These are phyloP conservation scores for Triticum dicoccoides DNA, from an alignment of 176 grass and related monocot genomes.

Conservation along the genomic window DNA sequence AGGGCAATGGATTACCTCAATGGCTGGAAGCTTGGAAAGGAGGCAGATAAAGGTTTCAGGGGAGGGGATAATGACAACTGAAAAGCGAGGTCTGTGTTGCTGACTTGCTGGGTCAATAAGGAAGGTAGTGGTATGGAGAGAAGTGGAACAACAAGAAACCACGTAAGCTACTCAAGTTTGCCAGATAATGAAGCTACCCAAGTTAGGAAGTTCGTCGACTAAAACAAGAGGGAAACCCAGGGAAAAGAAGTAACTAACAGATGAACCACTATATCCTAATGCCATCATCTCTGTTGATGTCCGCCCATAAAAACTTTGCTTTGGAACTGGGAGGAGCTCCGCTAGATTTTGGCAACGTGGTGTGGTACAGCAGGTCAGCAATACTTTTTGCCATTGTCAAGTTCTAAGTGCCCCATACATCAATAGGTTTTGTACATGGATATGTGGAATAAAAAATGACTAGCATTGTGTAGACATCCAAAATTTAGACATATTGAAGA, in stretches of 20 bases:
- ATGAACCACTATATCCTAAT: not conserved
- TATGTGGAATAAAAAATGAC: not conserved
- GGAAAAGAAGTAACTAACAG: not conserved
- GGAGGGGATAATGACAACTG: not conserved
- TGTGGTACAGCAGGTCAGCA: not conserved
- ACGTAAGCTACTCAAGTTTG: constrained; percentile 1
- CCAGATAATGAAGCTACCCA: not conserved
- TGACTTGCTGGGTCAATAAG: not conserved
- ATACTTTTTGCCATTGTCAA: not conserved
- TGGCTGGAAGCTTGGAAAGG: not conserved
- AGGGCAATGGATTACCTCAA: constrained; percentile 12
- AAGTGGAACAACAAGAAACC: not conserved
- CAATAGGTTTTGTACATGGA: not conserved
- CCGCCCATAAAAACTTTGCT: not conserved
- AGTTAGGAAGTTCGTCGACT: not conserved
- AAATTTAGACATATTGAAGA: not conserved
- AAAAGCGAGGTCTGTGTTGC: not conserved
- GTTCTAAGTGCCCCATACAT: not conserved
- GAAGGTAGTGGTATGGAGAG: not conserved
- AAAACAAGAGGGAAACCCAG: not conserved
- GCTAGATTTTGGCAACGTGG: not conserved
- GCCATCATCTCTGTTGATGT: constrained; percentile 9
- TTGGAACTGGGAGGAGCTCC: constrained; percentile 16
- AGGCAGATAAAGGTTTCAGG: not conserved
- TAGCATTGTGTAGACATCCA: not conserved